These are phyloP conservation scores for Auricularia heimuer DNA, from an alignment of 768 basidiomycete species.

Conservation along the genomic window DNA sequence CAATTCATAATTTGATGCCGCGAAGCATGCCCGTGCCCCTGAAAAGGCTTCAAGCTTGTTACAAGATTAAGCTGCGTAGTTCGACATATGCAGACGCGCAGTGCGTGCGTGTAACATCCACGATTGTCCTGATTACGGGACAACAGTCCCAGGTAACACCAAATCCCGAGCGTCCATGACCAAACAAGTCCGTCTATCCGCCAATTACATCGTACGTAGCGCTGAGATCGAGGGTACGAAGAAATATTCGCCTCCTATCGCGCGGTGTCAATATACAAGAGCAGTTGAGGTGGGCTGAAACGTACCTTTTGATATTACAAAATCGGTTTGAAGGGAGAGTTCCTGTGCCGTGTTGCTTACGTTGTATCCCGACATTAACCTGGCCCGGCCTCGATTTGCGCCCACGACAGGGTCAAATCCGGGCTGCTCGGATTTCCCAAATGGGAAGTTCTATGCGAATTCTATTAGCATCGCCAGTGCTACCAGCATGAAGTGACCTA, in stretches of 20 bases:
- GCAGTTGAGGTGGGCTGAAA: not conserved
- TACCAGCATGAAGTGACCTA: conserved; percentile 10
- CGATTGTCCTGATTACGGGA: too few relatives aligned
- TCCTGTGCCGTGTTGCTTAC: not conserved
- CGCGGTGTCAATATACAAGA: not conserved
- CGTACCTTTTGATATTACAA: conserved; percentile 1
- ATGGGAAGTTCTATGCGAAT: not conserved
- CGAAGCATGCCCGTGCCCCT: too few relatives aligned
- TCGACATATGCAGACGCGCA: too few relatives aligned
- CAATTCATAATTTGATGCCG: too few relatives aligned
- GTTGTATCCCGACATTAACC: conserved; percentile 5
- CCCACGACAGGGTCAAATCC: conserved; percentile 44
- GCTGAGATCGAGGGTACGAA: conserved; percentile 2
- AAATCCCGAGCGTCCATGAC: too few relatives aligned
- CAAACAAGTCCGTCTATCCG: not conserved
- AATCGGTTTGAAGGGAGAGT: not conserved
- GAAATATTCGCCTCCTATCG: conserved; percentile 4
- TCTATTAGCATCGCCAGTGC: not conserved
- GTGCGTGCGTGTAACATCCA: too few relatives aligned
- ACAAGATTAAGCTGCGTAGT: too few relatives aligned
- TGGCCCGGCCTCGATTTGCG: not conserved
- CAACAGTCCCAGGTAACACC: too few relatives aligned
- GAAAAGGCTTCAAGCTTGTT: too few relatives aligned
- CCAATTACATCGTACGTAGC: conserved; percentile 1
- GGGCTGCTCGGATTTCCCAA: conserved; percentile 9